A percentile compares a stretch with the other conserved stretches of the same genome.
Evolutionary conservation across 2,329 filamentous ascomycete genomes (phyloP).

Genomic region (Aquanectria penicillioides): DNA sequence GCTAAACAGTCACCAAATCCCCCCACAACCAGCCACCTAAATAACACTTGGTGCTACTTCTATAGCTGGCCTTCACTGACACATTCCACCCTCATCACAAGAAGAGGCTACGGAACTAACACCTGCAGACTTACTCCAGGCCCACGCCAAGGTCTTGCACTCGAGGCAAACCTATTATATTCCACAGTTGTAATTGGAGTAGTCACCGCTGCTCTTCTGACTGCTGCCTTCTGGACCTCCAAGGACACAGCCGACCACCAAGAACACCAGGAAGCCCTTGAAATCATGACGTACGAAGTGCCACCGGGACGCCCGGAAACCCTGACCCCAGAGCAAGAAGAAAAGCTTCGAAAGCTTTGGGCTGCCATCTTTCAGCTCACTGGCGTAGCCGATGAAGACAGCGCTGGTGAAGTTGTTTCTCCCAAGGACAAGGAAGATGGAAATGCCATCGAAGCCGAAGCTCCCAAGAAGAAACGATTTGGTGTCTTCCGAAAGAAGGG

Average conservation of each 20-base stretch:
- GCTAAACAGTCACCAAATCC: constrained; percentile 21
- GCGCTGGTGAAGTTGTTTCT: constrained; percentile 32
- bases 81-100: neutral
- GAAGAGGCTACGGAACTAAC: constrained; percentile 20
- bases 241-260: neutral
- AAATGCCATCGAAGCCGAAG: constrained; percentile 54
- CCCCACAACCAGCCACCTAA: neutral
- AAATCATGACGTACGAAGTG: constrained; percentile 53
- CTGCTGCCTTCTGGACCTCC: constrained; percentile 30
- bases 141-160: constrained; percentile 11
- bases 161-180: constrained; percentile 32
- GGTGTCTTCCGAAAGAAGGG: constrained; percentile 75
- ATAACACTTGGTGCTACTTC: too few species aligned
- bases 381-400: constrained; percentile 59
- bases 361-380: constrained; percentile 78
- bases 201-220: constrained; percentile 24
- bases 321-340: constrained; percentile 88
- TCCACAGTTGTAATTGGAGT: constrained; percentile 24
- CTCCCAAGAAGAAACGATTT: constrained; percentile 80
- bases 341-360: constrained; percentile 91
- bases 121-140: neutral
- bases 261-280: constrained; percentile 29
- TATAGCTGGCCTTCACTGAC: neutral
- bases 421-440: constrained; percentile 34
- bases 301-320: constrained; percentile 83